Evolutionary conservation across 352 stramenopile genomes (phyloP).

Genomic region (Aphanomyces invadans): DNA sequence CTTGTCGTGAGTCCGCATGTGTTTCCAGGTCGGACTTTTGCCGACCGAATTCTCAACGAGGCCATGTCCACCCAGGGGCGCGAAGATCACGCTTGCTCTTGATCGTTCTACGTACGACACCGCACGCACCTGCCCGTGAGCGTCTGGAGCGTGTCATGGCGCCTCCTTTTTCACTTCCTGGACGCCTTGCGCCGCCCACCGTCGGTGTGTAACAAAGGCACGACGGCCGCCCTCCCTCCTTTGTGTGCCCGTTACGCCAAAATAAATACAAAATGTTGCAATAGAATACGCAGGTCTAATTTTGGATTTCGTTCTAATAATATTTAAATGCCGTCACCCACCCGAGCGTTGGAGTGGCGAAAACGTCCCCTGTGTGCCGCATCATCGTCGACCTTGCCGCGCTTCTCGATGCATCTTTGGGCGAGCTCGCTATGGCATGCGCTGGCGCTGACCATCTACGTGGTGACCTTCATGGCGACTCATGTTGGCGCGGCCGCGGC

Average conservation of each 20-base stretch:
- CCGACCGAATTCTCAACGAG: no score
- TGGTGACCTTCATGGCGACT: not conserved
- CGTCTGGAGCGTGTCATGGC: no score
- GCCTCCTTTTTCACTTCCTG: no score
- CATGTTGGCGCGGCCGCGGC: not conserved
- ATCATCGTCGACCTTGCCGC: not conserved
- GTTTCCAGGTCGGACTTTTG: no score
- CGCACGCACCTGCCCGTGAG: no score
- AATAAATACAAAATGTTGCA: not conserved
- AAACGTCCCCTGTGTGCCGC: not conserved
- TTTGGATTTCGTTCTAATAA: slow-evolving; percentile 1
- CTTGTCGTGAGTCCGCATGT: not conserved
- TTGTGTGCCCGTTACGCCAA: slow-evolving; percentile 1
- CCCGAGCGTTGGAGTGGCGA: not conserved
- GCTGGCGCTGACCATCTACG: not conserved
- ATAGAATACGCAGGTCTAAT: slow-evolving; percentile 11
- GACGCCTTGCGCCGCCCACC: no score
- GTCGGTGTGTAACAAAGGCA: not conserved
- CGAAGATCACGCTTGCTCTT: not conserved
- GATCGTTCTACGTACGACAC: no score
- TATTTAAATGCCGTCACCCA: not conserved
- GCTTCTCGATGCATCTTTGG: not conserved
- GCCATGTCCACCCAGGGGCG: no score
- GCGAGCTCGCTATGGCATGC: not conserved
- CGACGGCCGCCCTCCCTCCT: no score